A percentile compares a stretch with the other conserved stretches of the same genome.
Evolutionary conservation across 1,284 basidiomycete species (phyloP).

Genomic region (Malassezia vespertilionis): DNA sequence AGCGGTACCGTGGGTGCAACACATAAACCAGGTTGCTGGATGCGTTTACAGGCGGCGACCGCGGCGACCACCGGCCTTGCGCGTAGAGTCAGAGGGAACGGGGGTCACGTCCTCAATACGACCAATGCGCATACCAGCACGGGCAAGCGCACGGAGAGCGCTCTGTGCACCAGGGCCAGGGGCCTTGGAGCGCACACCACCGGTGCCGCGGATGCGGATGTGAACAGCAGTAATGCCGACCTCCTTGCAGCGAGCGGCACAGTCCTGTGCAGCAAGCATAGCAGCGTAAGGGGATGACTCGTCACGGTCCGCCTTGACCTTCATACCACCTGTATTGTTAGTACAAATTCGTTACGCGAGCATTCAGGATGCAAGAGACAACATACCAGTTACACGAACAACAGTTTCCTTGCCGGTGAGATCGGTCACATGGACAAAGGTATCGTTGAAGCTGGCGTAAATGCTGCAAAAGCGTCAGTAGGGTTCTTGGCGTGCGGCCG

Average conservation of each 20-base stretch:
- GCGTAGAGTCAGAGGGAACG: constrained; percentile 89
- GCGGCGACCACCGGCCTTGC: constrained; percentile 99
- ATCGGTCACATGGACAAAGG: constrained; percentile 99
- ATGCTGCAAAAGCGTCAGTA: constrained; percentile 26
- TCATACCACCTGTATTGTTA: constrained; percentile 71
- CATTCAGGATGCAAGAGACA: no score
- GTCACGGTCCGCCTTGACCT: constrained; percentile 99
- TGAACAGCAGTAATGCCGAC: constrained; percentile 95
- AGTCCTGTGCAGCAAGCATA: constrained; percentile 98
- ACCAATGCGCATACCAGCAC: constrained; percentile 96
- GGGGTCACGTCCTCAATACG: constrained; percentile 88
- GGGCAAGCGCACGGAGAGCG: constrained; percentile 93
- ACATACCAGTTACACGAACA: constrained; percentile 84
- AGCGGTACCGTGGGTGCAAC: neutral
- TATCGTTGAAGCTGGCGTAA: constrained; percentile 75
- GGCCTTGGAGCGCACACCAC: constrained; percentile 96
- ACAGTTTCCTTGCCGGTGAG: constrained; percentile 97
- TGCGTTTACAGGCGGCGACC: constrained; percentile 75
- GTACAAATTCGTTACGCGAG: neutral
- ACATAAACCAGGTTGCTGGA: neutral
- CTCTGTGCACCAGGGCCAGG: constrained; percentile 97
- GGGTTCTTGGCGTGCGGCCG: constrained; percentile 12
- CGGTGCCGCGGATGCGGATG: constrained; percentile 95
- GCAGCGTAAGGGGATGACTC: constrained; percentile 98
- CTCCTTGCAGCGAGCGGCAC: constrained; percentile 90